phyloP scores from a whole-genome alignment of 2,329 filamentous ascomycete genomes.

The Cladophialophora yegresii region DNA sequence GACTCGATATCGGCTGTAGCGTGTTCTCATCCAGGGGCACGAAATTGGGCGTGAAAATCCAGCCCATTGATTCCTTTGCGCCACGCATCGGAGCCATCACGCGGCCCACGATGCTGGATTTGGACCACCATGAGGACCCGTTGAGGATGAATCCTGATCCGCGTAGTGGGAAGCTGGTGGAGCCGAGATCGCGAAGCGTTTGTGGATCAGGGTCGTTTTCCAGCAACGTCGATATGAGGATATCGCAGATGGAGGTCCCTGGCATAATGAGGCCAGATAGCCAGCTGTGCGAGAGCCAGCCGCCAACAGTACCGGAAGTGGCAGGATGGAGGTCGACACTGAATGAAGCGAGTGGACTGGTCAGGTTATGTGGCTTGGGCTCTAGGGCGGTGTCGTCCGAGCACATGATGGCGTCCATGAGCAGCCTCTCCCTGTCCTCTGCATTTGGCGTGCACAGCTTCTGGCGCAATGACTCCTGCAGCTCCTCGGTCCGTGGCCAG shows the following conservation, averaged over 20 bases:
- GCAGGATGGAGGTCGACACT: constrained; percentile 30
- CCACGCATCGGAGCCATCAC: constrained; percentile 52
- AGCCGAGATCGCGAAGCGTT: constrained; percentile 53
- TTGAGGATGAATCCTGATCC: constrained; percentile 51
- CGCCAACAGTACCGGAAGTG: constrained; percentile 44
- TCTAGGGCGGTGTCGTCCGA: background rate
- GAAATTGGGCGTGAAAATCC: constrained; percentile 49
- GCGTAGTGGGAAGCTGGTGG: constrained; percentile 56
- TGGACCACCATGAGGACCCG: constrained; percentile 59
- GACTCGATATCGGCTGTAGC: constrained; percentile 41
- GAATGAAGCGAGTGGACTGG: constrained; percentile 17
- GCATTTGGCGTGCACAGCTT: constrained; percentile 32
- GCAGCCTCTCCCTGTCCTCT: constrained; percentile 28
- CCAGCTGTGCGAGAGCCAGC: constrained; percentile 60
- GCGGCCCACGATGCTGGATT: constrained; percentile 56
- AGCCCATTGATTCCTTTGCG: constrained; percentile 57
- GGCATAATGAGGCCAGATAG: constrained; percentile 58
- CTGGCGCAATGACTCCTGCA: constrained; percentile 27
- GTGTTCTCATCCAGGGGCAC: constrained; percentile 44
- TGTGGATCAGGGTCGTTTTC: constrained; percentile 53
- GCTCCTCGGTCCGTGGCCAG: constrained; percentile 37
- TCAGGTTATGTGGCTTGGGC: constrained; percentile 5
- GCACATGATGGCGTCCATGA: constrained; percentile 27
- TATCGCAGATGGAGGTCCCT: constrained; percentile 55
- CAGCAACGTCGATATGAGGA: constrained; percentile 58